Evolutionary conservation across 441 rosid genomes (phyloP), one percentile per base, ranked within the genome.

Genomic region (Flueggea neowawraea): DNA sequence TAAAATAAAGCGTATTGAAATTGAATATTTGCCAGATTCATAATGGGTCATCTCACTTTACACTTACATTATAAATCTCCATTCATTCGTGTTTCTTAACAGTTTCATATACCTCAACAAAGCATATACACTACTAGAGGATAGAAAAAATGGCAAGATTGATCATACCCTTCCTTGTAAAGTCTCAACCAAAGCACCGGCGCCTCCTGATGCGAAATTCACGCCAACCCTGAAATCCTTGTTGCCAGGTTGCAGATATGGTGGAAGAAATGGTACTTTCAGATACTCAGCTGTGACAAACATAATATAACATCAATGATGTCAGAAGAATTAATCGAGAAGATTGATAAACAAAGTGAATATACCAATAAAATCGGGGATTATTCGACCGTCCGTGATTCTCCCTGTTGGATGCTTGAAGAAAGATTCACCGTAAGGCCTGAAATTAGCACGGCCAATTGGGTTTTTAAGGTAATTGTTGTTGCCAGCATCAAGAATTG

Each of bases 181-280:
- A 16, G 55, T 53, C 17, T 16, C 12, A 41, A 16, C 31, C 4
- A 41, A 43, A 36, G 32, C 61, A n/a, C 61, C 61, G 13, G 61
- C 47, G 8, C 61, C 61, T 13, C 28, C 61, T 9, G 61, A 57
- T 33, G 61, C 61, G 31, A 57, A 57, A 12, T 17, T 57, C 16
- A 41, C 61, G 4, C 61, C 61, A 57, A 36, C 6, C 15, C 16
- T 43, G 31, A 14, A 41, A 14, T 28, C 22, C 16, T 57, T 11
- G 0, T 41, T 15, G 13, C 31, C 14, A 2, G 31, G 28, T 33
- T 57, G 14, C 50, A 47, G 9, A 47, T 47, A 47, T 0, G 50
- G 50, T 47, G 12, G 48, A 14, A 57, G 41, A 10, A 57, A 57
- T 4, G 61, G 49, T 16, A 57, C n/a, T 9, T 57, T 57, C 49